Base-by-base conservation (phyloP, 2,329 filamentous ascomycete genomes). In the Hymenoscyphus linearis region DNA sequence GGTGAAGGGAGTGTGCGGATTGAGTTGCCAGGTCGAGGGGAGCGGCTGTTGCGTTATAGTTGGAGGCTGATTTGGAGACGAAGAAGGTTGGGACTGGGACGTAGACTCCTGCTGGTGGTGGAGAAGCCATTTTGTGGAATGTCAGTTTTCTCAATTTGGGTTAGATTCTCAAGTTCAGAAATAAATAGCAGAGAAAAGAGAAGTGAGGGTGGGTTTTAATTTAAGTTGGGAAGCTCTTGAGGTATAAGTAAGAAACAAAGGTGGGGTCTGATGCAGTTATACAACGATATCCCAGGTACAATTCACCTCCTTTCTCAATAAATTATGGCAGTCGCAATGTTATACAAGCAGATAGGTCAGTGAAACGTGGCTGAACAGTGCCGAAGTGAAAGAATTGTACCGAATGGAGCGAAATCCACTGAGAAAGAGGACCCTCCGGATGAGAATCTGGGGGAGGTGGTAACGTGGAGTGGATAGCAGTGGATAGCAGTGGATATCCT, bases 1-100 rank as follows among this genome's bases (percentile, higher is more conserved):
- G 82, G 66, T 85, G 82, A 1, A 87, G 70, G 14, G 80, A 80
- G 75, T 87, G 84, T 47, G 77, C 76, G 22, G 79, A 75, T 72
- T 88, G 85, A 0, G 83, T 81, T 44, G 79, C 76, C 60, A 83
- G 76, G 67, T 87, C 85, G 50, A 87, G n/a, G 4, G 71, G 69
- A 22, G 71, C 61, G 2, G 67, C 64, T 27, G 55, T 65, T 1
- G 67, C 36, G 6, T 64, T 67, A 56, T 70, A 70, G 61, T 68
- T 69, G 14, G 69, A 40, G 2, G 71, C 64, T 4, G 60, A 66
- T 58, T 66, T 67, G 31, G 68, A 65, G 27, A 71, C 67, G 74
- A 84, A 88, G 78, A 87, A 87, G 52, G 85, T 87, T 34, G 85
- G 85, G 52, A 86, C 81, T 26, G 82, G 82, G 60, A 84, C 81